A percentile compares a stretch with the other conserved stretches of the same genome.
Conservation (phyloP, 1,284 basidiomycete genomes). For the Trichosporon sp. region DNA sequence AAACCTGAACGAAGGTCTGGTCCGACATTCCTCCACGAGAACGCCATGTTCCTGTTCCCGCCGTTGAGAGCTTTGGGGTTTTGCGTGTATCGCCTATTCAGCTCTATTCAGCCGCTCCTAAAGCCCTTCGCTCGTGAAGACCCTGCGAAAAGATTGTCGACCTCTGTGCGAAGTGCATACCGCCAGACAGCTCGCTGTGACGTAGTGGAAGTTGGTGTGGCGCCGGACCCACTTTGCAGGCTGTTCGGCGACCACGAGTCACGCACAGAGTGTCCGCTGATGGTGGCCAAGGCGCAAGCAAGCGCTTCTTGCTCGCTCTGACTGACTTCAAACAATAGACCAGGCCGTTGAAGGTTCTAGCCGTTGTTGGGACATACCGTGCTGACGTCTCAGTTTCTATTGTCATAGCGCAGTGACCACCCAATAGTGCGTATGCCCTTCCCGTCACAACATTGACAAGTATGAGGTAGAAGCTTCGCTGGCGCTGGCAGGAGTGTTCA, state of each 20-base stretch:
- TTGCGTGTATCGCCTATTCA: not conserved
- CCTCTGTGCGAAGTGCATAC: too few species aligned
- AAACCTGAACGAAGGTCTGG: not conserved
- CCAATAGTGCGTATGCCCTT: too few species aligned
- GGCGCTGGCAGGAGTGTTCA: not conserved
- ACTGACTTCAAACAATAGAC: not conserved
- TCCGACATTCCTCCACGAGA: not conserved
- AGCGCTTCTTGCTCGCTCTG: not conserved
- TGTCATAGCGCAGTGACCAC: not conserved
- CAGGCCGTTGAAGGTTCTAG: not conserved
- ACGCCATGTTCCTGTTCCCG: constrained; percentile 1
- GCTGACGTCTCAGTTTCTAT: not conserved
- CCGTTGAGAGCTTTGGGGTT: not conserved
- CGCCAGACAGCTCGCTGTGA: not conserved
- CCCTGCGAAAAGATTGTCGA: too few species aligned
- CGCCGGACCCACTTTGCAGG: not conserved
- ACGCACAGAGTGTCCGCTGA: too few species aligned
- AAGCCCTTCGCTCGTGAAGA: not conserved
- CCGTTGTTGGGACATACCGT: not conserved
- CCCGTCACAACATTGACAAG: too few species aligned
- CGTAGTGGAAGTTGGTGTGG: not conserved
- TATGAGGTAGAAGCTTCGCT: too few species aligned
- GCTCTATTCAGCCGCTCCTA: not conserved
- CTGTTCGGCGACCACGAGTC: too few species aligned
- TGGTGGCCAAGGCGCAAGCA: not conserved